Base-by-base conservation (phyloP, 2,329 filamentous ascomycete genomes). In the Scedosporium minutisporum region DNA sequence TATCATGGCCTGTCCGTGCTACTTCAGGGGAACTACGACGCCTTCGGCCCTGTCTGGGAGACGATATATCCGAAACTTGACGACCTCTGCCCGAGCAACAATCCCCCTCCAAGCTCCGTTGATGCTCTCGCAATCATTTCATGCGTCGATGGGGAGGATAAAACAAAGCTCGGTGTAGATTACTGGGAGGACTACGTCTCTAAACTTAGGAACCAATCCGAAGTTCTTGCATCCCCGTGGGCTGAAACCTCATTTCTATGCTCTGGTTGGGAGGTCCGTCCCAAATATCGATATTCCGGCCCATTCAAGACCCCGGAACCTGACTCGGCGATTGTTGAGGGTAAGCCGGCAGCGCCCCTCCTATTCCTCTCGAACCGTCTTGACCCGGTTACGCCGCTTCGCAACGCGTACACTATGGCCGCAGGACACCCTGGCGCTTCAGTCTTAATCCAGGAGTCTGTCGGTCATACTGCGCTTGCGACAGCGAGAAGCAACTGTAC, bases 331-430 rank as follows among this genome's bases (percentile, higher is more conserved):
- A 16, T 68, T 2, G 63, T 65, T 2, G 64, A 65, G 16, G 74
- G 69, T 4, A 71, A 66, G 46, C 78, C 79, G 0, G 68, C 69
- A 0, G 75, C 75, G 3, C 78, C 79, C 3, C 64, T 81, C 29
- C 67, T 82, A 29, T 79, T 79, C 67, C 64, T 81, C 3, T 72
- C 74, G 12, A 77, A 75, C 62, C 65, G 71, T 6, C 71, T 75
- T 6, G 79, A 81, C 63, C 79, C 80, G 10, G 75, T 80, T 10
- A 81, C 79, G 33, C 79, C 79, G 3, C 65, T 77, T 46, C 60
- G 73, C 63, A 73, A 78, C 69, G 70, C 76, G 44, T 68, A 64
- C 6, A 62, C 61, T 33, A 72, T 71, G 67, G 65, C 69, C 6
- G 61, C 53, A 33, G 18, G 58, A 5, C 71, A 74, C 58, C 69